These are phyloP conservation scores for Psidium friedrichsthalianum DNA, from an alignment of 345 rosid genomes.

Conservation along the genomic window DNA sequence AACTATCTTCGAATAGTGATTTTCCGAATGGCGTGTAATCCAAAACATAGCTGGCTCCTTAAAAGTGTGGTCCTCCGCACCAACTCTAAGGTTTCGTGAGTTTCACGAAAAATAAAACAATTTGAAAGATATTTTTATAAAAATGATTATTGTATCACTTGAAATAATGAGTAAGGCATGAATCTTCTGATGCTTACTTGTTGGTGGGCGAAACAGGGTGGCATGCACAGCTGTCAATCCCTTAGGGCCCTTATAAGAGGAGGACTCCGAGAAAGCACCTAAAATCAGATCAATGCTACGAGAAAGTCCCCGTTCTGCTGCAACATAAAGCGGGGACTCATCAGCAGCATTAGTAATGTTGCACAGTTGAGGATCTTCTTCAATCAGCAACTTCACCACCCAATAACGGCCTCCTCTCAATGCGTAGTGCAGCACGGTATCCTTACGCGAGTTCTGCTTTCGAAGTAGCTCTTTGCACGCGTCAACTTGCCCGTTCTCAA, in stretches of 20 bases:
- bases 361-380: background rate
- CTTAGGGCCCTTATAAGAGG: background rate
- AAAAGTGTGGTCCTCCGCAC: too few species aligned
- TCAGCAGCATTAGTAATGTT: background rate
- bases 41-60: too few species aligned
- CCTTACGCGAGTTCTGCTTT: background rate
- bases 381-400: background rate
- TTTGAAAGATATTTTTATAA: too few species aligned
- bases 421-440: background rate
- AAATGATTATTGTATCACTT: too few species aligned
- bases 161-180: too few species aligned
- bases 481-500: background rate
- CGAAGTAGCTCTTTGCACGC: background rate
- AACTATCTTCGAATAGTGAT: too few species aligned
- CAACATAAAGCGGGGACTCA: background rate
- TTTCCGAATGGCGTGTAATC: too few species aligned
- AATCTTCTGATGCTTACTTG: background rate
- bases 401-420: background rate
- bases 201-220: fast-evolving
- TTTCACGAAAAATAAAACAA: too few species aligned
- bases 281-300: background rate
- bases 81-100: background rate
- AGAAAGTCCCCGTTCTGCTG: background rate
- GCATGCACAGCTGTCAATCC: background rate
- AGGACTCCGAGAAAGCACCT: background rate